Evolutionary conservation across 2,329 filamentous ascomycete genomes (phyloP), one percentile per base, ranked within the genome.

Genomic region (Fusarium abutilonis): DNA sequence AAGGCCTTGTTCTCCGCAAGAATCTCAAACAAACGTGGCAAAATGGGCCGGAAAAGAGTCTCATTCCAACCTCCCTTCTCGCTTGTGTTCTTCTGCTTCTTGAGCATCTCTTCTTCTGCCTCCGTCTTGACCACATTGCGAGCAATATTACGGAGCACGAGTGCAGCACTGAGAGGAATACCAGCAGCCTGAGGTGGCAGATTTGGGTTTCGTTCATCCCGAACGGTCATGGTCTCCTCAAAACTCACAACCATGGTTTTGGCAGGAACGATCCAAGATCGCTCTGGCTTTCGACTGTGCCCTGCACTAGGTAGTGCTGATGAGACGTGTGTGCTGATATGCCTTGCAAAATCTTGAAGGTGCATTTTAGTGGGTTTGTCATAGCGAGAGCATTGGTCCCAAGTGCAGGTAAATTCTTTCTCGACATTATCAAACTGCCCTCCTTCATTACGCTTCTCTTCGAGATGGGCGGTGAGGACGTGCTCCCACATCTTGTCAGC

Each of bases 131-230:
- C 77, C 15, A 87, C 79, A 68, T 89, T 90, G 63, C 82, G 83
- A 11, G 91, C 91, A 59, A 95, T 86, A 72, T 95, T 95, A 28
- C 91, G 85, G 41, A 95, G 81, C 32, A 95, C 89, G 26, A 94
- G 80, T 13, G 90, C 88, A 3, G 90, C 89, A 51, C 89, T 91
- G 7, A 94, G 81, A n/a, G 91, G 90, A 32, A 94, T 88, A 6
- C 91, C 91, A 1, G 89, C 89, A 3, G 91, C 88, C 70, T 92
- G 84, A 3, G 82, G 78, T 6, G 82, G 77, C 9, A 80, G 80
- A 58, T 86, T 83, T 10, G 83, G 82, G 60, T 86, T 86, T 42
- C 82, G 78, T 72, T 86, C 84, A 66, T 87, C 85, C 10, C 82
- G 81, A 31, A 80, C 79, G 34, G 80, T 81, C 40, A 80, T 74